Evolutionary conservation across 805 yeast genomes (phyloP), one percentile per base, ranked within the genome.

Genomic region (Candida dajiaensis): DNA sequence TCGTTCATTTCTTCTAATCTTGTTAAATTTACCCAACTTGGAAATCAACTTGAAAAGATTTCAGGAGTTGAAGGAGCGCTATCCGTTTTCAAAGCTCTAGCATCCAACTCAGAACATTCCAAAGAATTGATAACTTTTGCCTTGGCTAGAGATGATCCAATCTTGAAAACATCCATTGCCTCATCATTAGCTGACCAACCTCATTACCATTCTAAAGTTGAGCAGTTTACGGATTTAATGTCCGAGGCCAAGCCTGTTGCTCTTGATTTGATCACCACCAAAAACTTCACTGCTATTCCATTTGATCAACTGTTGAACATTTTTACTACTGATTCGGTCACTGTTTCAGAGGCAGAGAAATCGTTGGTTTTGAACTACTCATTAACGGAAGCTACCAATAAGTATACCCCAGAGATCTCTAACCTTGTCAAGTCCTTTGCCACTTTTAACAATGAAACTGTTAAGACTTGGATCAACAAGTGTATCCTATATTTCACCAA

Each of bases 401-500:
- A 67, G 47, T 70, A 61, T 43, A 55, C 58, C 18, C 50, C 66
- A 6, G 56, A 52, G 18, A 60, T 60, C 19, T 58, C 65, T 7
- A 49, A 51, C 16, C 54, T 68, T 22, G 54, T 69, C 23, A 39
- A 22, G 2, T 16, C 45, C 36, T 37, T 47, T 33, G 23, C 40
- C 20, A 4, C 26, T 13, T 53, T 50, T 40, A 62, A 63, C 2
- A 44, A 55, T 11, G 48, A 50, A 1, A 38, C 10, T 11, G 54
- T 63, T 7, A 43, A 59, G 16, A 54, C 62, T 2, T 85, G 92
- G 92, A 50, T 79, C 36, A 73, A 77, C 50, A 78, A 81, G 51
- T 69, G 81, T 7, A 67, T 76, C 49, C 59, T 86, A 6, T 82
- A 76, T 56, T 69, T 83, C 43, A 85, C 90, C 9, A 83, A 78